Conservation (phyloP, 139 green algal genomes). For the Chlorella sorokiniana region DNA sequence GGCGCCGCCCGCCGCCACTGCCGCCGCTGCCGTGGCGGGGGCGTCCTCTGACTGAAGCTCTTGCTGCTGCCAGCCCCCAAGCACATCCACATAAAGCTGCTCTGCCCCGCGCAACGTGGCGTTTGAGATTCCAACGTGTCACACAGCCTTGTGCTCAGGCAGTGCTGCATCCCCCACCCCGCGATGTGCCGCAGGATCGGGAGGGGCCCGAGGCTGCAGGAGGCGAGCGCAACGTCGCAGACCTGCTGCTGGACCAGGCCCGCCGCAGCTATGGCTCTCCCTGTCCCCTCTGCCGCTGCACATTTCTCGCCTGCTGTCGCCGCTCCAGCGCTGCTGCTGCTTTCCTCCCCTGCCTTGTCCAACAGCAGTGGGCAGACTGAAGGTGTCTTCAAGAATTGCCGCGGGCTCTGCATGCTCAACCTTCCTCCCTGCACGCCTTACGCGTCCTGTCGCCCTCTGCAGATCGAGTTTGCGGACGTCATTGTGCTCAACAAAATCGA, state of each 20-base stretch:
- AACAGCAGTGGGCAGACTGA: too few species aligned
- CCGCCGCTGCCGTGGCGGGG: too few species aligned
- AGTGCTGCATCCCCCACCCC: too few species aligned
- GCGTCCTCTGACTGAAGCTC: not conserved
- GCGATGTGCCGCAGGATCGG: conserved; percentile 35
- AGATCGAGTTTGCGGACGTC: conserved; percentile 85
- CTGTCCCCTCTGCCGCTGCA: not conserved
- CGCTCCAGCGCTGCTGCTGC: not conserved
- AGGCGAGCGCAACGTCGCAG: conserved; percentile 63
- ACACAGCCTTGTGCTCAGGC: too few species aligned
- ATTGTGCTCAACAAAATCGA: conserved; percentile 84
- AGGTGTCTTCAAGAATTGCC: too few species aligned
- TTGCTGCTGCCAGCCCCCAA: conserved; percentile 58
- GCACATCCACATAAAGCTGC: conserved; percentile 41
- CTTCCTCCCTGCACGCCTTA: not conserved
- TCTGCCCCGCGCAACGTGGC: too few species aligned
- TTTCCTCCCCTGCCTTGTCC: not conserved
- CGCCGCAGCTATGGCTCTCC: too few species aligned
- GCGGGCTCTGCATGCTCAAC: too few species aligned
- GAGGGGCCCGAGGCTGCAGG: conserved; percentile 39
- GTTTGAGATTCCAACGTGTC: too few species aligned
- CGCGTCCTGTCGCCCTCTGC: not conserved
- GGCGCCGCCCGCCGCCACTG: not conserved
- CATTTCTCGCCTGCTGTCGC: too few species aligned
- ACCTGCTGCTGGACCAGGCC: conserved; percentile 70